phyloP scores from a whole-genome alignment of 139 green algal species.

The Auxenochlorella protothecoides region DNA sequence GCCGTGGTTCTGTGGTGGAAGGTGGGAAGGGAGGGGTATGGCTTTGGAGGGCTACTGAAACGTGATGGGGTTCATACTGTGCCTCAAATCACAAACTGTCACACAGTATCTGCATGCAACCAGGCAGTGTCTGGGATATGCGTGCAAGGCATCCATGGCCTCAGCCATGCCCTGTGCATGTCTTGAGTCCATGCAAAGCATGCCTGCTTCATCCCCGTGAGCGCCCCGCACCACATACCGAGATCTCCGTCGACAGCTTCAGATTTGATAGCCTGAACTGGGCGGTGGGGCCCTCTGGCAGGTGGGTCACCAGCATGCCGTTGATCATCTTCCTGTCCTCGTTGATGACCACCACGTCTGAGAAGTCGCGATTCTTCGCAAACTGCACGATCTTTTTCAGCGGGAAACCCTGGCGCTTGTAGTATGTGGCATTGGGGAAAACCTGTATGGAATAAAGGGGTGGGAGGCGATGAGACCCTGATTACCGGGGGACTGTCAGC shows the following conservation, averaged over 20 bases:
- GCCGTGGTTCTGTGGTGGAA: slow-evolving; percentile 48
- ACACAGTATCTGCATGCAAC: too few relatives aligned
- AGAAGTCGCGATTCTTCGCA: slow-evolving; percentile 64
- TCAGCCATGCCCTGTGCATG: too few relatives aligned
- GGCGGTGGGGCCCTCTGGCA: slow-evolving; percentile 82
- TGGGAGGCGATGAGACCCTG: too few relatives aligned
- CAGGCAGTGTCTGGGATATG: too few relatives aligned
- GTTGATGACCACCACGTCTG: slow-evolving; percentile 82
- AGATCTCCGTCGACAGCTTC: slow-evolving; percentile 74
- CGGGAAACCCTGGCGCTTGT: slow-evolving; percentile 70
- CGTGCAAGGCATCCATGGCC: too few relatives aligned
- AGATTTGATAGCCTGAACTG: slow-evolving; percentile 72
- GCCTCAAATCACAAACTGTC: too few relatives aligned
- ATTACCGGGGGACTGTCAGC: too few relatives aligned
- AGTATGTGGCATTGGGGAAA: slow-evolving; percentile 72
- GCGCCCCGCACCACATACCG: slow-evolving; percentile 24
- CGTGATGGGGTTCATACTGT: too few relatives aligned
- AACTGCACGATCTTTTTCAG: slow-evolving; percentile 87
- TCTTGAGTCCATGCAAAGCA: too few relatives aligned
- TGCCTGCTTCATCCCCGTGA: neutral
- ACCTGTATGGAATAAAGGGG: slow-evolving; percentile 20
- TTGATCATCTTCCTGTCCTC: slow-evolving; percentile 82
- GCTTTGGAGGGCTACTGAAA: too few relatives aligned
- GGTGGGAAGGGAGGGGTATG: neutral
- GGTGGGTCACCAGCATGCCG: slow-evolving; percentile 75